Percentiles rank a stretch among this genome's conserved stretches.
Evolutionary conservation across 2,329 filamentous ascomycete species (phyloP).

Genomic region (Exophiala spinifera): DNA sequence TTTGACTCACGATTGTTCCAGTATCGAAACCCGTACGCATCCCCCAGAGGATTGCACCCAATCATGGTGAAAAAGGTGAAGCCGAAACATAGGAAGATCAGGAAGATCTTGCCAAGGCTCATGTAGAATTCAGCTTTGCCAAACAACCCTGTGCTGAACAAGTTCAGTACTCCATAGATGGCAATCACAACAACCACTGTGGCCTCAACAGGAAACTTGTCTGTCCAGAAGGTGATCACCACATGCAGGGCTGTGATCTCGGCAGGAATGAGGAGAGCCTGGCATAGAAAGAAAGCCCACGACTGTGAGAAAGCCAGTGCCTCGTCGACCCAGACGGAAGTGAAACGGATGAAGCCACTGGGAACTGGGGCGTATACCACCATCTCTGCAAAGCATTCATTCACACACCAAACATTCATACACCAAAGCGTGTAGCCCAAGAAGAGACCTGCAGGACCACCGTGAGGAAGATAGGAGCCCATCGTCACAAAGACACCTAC

Average conservation of each 20-base stretch:
- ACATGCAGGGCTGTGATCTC: conserved; percentile 42
- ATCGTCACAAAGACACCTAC: neutral
- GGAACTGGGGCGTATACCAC: conserved; percentile 48
- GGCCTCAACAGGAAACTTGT: conserved; percentile 37
- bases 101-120: conserved; percentile 47
- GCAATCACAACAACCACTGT: conserved; percentile 37
- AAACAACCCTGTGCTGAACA: conserved; percentile 45
- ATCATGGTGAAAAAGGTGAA: conserved; percentile 66
- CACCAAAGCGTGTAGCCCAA: conserved; percentile 44
- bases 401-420: conserved; percentile 44
- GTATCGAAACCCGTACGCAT: conserved; percentile 70
- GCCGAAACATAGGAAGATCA: conserved; percentile 58
- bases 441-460: conserved; percentile 46
- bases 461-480: conserved; percentile 41
- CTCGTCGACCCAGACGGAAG: conserved; percentile 44
- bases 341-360: conserved; percentile 49
- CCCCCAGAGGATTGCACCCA: conserved; percentile 71
- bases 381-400: conserved; percentile 48
- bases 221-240: conserved; percentile 39
- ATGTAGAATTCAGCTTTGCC: conserved; percentile 55
- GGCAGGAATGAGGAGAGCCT: conserved; percentile 37
- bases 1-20: conserved; percentile 49
- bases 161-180: conserved; percentile 42
- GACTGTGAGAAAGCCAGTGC: conserved; percentile 46
- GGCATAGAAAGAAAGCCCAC: conserved; percentile 47